These are phyloP conservation scores for Pleurotus platypus DNA, from an alignment of 768 basidiomycete species.

Conservation along the genomic window DNA sequence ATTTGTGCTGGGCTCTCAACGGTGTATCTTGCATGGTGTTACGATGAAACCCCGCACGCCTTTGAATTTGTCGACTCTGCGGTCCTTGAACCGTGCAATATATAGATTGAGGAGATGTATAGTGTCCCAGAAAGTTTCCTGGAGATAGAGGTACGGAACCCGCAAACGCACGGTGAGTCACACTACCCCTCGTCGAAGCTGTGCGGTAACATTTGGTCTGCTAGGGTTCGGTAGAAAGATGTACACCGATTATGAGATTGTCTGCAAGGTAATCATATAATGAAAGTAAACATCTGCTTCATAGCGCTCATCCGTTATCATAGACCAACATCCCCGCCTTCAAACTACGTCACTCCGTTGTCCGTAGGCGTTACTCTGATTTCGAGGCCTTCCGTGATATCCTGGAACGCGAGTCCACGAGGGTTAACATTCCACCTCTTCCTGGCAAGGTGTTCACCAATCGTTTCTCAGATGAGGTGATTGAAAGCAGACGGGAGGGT, in stretches of 20 bases:
- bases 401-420: constrained; percentile 92
- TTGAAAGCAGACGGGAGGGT: constrained; percentile 88
- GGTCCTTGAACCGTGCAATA: not conserved
- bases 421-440: constrained; percentile 96
- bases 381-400: constrained; percentile 98
- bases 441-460: constrained; percentile 99
- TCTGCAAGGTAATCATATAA: constrained; percentile 74
- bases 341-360: constrained; percentile 90
- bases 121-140: constrained; percentile 94
- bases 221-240: constrained; percentile 95
- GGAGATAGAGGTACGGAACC: constrained; percentile 96
- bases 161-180: constrained; percentile 87
- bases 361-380: constrained; percentile 86
- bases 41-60: not conserved
- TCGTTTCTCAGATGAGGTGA: constrained; percentile 96
- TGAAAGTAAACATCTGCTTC: not conserved
- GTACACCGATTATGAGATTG: constrained; percentile 99
- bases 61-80: not conserved
- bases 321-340: constrained; percentile 99
- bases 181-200: not conserved
- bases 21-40: not conserved
- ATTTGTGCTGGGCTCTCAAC: not conserved
- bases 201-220: constrained; percentile 1
- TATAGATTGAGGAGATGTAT: constrained; percentile 97
- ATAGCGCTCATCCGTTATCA: not conserved